Evolutionary conservation across 768 basidiomycete genomes (phyloP).

Genomic region (Cyathus striatus): DNA sequence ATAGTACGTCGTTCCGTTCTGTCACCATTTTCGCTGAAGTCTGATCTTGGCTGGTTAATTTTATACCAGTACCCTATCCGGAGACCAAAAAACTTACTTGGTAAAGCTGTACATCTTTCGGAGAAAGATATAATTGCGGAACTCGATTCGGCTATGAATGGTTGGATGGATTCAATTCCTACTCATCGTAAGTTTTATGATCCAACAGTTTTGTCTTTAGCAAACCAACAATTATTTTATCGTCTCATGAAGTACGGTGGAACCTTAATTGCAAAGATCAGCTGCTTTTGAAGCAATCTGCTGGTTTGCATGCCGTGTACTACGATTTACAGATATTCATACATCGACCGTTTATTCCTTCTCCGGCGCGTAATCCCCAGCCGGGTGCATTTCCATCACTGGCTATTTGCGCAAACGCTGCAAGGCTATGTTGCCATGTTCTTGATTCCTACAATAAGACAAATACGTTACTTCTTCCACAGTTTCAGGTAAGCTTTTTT

Average conservation of each 20-base stretch:
- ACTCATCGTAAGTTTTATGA: conserved; percentile 34
- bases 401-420: conserved; percentile 83
- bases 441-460: conserved; percentile 45
- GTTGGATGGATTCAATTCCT: conserved; percentile 71
- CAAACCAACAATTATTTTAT: conserved; percentile 35
- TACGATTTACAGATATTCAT: conserved; percentile 62
- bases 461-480: conserved; percentile 23
- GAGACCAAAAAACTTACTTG: conserved; percentile 45
- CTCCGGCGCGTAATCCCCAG: conserved; percentile 46
- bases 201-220: not conserved
- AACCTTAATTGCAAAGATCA: conserved; percentile 29
- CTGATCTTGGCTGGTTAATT: not conserved
- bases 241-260: conserved; percentile 46
- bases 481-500: conserved; percentile 40
- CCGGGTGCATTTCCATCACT: conserved; percentile 50
- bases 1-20: conserved; percentile 35
- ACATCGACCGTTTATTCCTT: conserved; percentile 71
- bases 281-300: conserved; percentile 54
- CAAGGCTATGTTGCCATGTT: conserved; percentile 69
- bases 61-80: conserved; percentile 63
- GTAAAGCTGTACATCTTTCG: conserved; percentile 42
- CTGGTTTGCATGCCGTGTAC: conserved; percentile 40
- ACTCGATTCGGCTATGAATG: conserved; percentile 70
- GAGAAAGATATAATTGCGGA: conserved; percentile 65
- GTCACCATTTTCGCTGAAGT: not conserved